These are phyloP conservation scores for Phytopythium mirpurense DNA, from an alignment of 352 stramenopile genomes.

Conservation along the genomic window DNA sequence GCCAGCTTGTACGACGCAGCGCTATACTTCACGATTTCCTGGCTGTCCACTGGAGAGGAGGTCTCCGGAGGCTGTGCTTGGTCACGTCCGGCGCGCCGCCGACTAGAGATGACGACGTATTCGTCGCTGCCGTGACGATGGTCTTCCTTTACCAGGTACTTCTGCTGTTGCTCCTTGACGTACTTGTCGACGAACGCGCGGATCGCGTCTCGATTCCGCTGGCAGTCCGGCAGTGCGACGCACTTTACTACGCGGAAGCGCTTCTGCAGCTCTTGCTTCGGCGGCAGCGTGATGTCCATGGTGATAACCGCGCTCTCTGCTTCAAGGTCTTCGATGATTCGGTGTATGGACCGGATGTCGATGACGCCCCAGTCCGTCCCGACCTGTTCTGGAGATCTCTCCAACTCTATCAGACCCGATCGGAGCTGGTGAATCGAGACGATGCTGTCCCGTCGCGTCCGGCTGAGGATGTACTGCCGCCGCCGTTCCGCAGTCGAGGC, in stretches of 20 bases:
- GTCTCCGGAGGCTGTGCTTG: conserved; percentile 19
- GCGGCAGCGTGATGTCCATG: conserved; percentile 64
- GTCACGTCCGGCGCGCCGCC: conserved; percentile 14
- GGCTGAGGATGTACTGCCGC: conserved; percentile 50
- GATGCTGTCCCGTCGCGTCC: conserved; percentile 54
- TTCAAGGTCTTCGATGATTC: conserved; percentile 62
- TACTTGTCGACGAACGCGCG: conserved; percentile 56
- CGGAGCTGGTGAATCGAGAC: conserved; percentile 66
- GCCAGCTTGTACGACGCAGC: conserved; percentile 59
- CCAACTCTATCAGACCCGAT: conserved; percentile 40
- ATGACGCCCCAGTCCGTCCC: conserved; percentile 32
- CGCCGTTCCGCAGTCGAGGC: conserved; percentile 49
- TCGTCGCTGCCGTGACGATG: conserved; percentile 44
- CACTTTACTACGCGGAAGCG: conserved; percentile 58
- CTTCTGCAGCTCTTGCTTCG: conserved; percentile 66
- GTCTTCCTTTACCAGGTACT: conserved; percentile 49
- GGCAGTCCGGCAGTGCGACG: conserved; percentile 46
- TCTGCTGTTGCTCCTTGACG: conserved; percentile 57
- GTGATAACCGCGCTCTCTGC: conserved; percentile 36
- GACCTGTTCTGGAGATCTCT: conserved; percentile 24
- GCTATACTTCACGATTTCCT: conserved; percentile 63
- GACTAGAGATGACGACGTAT: conserved; percentile 60
- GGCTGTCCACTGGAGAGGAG: not conserved
- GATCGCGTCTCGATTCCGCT: conserved; percentile 45
- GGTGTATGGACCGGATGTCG: conserved; percentile 61